Evolutionary conservation across 768 basidiomycete species (phyloP), one percentile per base, ranked within the genome.

Genomic region (Collybia sp.): DNA sequence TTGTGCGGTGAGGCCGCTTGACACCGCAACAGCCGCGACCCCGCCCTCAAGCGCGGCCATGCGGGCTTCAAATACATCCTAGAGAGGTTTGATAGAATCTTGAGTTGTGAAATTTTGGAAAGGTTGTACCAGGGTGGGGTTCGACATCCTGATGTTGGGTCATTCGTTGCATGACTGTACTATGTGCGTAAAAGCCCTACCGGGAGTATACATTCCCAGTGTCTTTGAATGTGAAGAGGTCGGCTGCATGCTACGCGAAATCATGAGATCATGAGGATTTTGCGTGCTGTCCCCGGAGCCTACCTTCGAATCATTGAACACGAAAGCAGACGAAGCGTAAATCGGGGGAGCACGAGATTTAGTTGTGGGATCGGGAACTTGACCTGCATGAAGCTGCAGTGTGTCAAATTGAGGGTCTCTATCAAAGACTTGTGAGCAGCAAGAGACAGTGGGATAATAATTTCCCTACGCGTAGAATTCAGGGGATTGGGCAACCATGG

Each of bases 11-110:
- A 82, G 81, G 1, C 82, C 85, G 40, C 77, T 80, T 0, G 82
- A 59, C 3, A 73, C 59, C 0, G 82, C 77, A 0, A 85, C 66
- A 1, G 83, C 83, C 0, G 81, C 82, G 0, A 60, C 67, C 0
- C 83, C 84, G 1, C 80, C 79, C 51, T 85, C 83, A 12, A 86
- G 70, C 0, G 79, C 77, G 0, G 84, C 75, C 2, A 85, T 76
- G 3, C 83, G 71, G 53, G 75, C 75, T 61, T 85, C 84, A 41
- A 85, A 82, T 2, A 84, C 72, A 34, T 83, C 80, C 11, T 0
- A 18, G 2, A 12, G n/a, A 3, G 9, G n/a, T 25, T 25, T 25
- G 8, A 25, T 3, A 25, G 25, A 25, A 40, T 20, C 19, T 12
- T 17, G 12, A 30, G 10, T 19, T 17, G 34, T 8, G 5, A 16